Evolutionary conservation across 2,329 filamentous ascomycete genomes (phyloP).

Genomic region (Colletotrichum tanaceti): DNA sequence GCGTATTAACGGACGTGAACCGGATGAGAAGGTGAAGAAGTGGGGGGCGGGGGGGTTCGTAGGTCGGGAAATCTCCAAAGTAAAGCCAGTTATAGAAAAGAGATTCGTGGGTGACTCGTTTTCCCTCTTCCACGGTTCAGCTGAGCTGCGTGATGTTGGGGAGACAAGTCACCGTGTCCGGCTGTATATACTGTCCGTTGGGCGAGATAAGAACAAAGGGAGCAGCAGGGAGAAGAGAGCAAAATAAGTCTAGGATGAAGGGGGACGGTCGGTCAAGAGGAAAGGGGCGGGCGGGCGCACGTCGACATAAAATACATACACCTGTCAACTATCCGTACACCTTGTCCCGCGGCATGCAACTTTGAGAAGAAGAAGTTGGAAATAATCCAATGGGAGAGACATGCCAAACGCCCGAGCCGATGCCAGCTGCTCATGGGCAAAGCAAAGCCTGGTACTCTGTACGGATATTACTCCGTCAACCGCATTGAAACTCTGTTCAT

Average conservation of each 20-base stretch:
- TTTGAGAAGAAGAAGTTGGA: neutral
- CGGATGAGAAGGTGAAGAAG: slow-evolving; percentile 2
- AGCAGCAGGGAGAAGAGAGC: slow-evolving; percentile 21
- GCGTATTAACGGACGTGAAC: slow-evolving; percentile 10
- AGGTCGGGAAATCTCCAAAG: slow-evolving; percentile 14
- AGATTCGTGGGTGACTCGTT: neutral
- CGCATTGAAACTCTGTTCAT: slow-evolving; percentile 5
- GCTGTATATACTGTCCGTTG: slow-evolving; percentile 5
- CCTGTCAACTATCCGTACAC: slow-evolving; percentile 1
- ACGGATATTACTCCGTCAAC: too few relatives aligned
- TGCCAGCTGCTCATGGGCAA: neutral
- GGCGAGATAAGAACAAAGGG: slow-evolving; percentile 31
- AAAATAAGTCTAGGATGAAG: slow-evolving; percentile 7
- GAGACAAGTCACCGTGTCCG: neutral
- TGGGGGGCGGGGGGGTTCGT: slow-evolving; percentile 16
- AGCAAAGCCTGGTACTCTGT: slow-evolving; percentile 10
- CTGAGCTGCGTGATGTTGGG: neutral
- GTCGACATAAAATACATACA: slow-evolving; percentile 16
- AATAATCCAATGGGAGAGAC: slow-evolving; percentile 2
- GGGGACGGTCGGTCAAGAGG: neutral
- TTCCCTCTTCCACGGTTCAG: neutral
- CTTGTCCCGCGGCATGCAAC: neutral
- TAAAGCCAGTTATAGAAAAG: slow-evolving; percentile 17
- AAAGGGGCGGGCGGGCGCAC: too few relatives aligned
- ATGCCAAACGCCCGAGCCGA: slow-evolving; percentile 7